Evolutionary conservation across 177 flowering plant genomes (phyloP).

Genomic region (Vitis hybrid): DNA sequence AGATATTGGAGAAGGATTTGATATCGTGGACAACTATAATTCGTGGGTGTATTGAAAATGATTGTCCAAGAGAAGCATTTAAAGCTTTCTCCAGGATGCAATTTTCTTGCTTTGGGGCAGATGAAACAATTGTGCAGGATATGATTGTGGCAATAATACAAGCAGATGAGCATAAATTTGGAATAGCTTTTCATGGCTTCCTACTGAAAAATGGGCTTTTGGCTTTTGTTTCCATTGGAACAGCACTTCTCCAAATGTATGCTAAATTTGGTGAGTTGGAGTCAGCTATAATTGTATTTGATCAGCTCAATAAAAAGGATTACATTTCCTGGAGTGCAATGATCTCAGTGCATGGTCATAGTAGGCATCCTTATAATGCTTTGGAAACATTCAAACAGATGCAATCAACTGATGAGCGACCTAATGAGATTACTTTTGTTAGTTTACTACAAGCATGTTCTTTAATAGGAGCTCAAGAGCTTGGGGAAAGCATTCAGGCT

Average conservation of each 20-base stretch:
- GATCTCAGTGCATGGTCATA: conserved; percentile 42
- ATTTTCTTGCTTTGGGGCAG: conserved; percentile 18
- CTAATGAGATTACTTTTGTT: conserved; percentile 52
- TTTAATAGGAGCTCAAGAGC: conserved; percentile 32
- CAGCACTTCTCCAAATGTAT: conserved; percentile 55
- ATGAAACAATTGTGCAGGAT: conserved; percentile 34
- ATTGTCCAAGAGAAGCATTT: conserved; percentile 30
- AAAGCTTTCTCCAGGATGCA: conserved; percentile 28
- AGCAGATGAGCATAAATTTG: conserved; percentile 28
- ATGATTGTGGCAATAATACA: conserved; percentile 28
- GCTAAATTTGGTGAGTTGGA: conserved; percentile 41
- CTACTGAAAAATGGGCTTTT: conserved; percentile 39
- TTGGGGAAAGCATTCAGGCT: conserved; percentile 49
- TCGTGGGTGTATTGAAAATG: conserved; percentile 39
- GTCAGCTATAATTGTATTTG: conserved; percentile 35
- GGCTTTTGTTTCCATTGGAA: conserved; percentile 35
- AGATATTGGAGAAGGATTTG: conserved; percentile 35
- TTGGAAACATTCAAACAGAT: conserved; percentile 35
- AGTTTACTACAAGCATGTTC: conserved; percentile 55
- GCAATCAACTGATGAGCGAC: conserved; percentile 38
- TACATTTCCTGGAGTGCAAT: conserved; percentile 62
- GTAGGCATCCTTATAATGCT: conserved; percentile 35
- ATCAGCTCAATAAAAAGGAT: conserved; percentile 41
- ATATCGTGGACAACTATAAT: conserved; percentile 64
- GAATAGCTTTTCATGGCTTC: conserved; percentile 36